Conservation (phyloP, 257 asterid genomes). For the Leptodermis oblonga region DNA sequence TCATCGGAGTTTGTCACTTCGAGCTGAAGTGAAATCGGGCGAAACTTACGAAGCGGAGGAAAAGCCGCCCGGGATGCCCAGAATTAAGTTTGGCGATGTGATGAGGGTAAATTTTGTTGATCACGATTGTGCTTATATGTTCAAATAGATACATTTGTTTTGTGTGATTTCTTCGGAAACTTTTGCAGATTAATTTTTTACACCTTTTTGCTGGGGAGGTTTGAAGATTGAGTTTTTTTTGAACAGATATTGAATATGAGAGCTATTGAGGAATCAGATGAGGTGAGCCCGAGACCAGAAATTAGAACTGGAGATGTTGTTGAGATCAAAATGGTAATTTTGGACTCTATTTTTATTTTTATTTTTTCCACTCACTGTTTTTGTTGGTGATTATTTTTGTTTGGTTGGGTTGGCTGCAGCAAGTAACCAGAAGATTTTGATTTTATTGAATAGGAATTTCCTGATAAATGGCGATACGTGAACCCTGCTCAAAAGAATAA, state of each 20-base stretch:
- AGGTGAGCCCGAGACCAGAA: constrained; percentile 66
- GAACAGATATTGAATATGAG: constrained; percentile 66
- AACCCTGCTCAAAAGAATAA: background rate
- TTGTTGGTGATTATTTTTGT: background rate
- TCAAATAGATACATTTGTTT: background rate
- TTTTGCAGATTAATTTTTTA: no score
- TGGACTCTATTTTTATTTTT: no score
- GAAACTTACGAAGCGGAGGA: constrained; percentile 28
- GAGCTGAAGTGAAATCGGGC: constrained; percentile 54
- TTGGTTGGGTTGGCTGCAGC: background rate
- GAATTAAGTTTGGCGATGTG: constrained; percentile 71
- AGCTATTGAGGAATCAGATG: constrained; percentile 74
- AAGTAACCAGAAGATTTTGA: constrained; percentile 15
- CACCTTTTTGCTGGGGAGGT: constrained; percentile 14
- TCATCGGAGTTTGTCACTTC: no score
- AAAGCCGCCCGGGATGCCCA: constrained; percentile 49
- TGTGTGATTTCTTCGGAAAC: background rate
- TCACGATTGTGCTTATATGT: background rate
- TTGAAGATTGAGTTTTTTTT: constrained; percentile 10
- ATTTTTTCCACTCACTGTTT: no score
- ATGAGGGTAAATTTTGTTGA: constrained; percentile 67
- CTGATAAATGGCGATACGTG: constrained; percentile 51
- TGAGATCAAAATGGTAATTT: constrained; percentile 70
- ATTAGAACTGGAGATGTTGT: constrained; percentile 81
- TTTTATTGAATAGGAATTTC: constrained; percentile 57